phyloP scores from a whole-genome alignment of 169 alveolate species.

The Miamiensis avidus region DNA sequence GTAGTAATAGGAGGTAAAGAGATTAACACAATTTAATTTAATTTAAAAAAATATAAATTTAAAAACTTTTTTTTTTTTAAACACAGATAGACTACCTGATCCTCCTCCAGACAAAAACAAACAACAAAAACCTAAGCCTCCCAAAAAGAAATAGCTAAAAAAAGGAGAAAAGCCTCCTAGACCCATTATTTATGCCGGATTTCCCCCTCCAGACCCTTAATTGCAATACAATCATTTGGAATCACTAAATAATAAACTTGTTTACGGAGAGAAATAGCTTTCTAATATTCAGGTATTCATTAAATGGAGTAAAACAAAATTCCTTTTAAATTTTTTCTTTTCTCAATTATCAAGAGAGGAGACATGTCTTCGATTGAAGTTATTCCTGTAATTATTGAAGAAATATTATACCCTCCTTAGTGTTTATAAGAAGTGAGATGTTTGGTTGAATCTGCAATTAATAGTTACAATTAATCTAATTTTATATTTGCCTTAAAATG shows the following conservation, averaged over 20 bases:
- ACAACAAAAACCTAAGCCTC: constrained; percentile 14
- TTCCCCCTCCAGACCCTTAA: constrained; percentile 10
- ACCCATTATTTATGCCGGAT: constrained; percentile 16
- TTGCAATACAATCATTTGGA: constrained; percentile 1
- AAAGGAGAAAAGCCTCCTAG: constrained; percentile 32
- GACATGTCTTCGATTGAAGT: neutral
- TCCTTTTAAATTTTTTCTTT: too few species aligned
- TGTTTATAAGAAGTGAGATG: neutral
- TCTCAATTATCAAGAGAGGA: constrained; percentile 1
- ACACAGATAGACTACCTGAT: constrained; percentile 14
- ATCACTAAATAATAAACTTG: constrained; percentile 4
- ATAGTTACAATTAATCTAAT: constrained; percentile 6
- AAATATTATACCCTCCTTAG: constrained; percentile 22
- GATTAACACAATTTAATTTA: too few species aligned
- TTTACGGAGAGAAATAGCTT: constrained; percentile 7
- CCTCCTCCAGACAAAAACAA: constrained; percentile 26
- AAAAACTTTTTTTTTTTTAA: neutral
- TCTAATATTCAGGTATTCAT: neutral
- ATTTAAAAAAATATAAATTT: too few species aligned
- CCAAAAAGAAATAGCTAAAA: constrained; percentile 27
- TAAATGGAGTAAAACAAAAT: too few species aligned
- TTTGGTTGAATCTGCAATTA: constrained; percentile 13
- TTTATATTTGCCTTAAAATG: constrained; percentile 18
- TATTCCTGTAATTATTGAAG: constrained; percentile 20
- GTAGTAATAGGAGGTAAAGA: constrained; percentile 7